Evolutionary conservation across 2,329 filamentous ascomycete species (phyloP).

Genomic region (Colletotrichum cereale): DNA sequence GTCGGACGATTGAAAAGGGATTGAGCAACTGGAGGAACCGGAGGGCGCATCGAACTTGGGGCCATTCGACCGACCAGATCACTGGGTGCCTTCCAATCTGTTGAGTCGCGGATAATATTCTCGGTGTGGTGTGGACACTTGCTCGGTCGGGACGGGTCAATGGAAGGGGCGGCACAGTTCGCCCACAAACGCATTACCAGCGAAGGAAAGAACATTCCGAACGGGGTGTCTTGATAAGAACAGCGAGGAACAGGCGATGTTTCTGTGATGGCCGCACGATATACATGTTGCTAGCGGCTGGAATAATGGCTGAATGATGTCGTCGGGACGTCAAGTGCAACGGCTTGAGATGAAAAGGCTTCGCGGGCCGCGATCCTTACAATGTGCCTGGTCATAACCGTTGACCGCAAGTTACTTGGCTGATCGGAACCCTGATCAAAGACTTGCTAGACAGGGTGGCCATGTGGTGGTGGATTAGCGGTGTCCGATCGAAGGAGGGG

Average conservation of each 20-base stretch:
- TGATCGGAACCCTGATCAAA: constrained; percentile 28
- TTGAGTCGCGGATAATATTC: constrained; percentile 7
- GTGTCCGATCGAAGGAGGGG: constrained; percentile 37
- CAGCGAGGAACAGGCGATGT: neutral
- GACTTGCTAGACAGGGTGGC: constrained; percentile 32
- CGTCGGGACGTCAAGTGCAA: neutral
- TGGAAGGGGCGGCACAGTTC: neutral
- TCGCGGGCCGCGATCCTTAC: neutral
- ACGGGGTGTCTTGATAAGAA: neutral
- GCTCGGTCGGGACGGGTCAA: neutral
- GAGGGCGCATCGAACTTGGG: neutral
- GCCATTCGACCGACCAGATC: neutral
- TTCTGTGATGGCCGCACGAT: neutral
- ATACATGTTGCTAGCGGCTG: neutral
- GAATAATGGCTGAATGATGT: neutral
- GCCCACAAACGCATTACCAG: neutral
- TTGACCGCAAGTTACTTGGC: constrained; percentile 18
- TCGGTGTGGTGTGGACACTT: constrained; percentile 7
- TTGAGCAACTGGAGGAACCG: neutral
- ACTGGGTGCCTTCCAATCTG: neutral
- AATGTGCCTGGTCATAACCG: constrained; percentile 6
- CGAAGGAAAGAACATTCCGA: neutral
- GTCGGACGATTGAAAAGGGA: neutral
- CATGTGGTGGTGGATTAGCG: constrained; percentile 37
- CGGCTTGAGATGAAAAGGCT: neutral